Evolutionary conservation across 805 yeast species (phyloP).

Genomic region (Kodamaea nitidulidarum): DNA sequence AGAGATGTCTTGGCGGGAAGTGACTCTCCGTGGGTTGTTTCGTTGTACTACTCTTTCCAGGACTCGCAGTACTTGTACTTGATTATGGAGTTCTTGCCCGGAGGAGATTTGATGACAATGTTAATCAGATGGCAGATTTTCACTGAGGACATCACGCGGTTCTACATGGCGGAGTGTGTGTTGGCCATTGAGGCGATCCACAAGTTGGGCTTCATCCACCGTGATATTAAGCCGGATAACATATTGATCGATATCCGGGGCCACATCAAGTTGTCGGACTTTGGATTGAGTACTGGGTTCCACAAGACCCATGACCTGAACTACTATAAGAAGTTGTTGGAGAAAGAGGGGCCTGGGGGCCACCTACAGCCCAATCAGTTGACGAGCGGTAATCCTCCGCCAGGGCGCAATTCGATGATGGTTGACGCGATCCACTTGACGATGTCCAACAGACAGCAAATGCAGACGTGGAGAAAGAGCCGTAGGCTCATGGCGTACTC

Average conservation of each 20-base stretch:
- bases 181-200: constrained; percentile 93
- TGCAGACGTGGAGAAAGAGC: constrained; percentile 94
- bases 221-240: constrained; percentile 97
- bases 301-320: constrained; percentile 89
- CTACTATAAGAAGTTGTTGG: constrained; percentile 78
- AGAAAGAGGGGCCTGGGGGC: constrained; percentile 47
- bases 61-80: constrained; percentile 61
- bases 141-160: constrained; percentile 87
- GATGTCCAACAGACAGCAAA: constrained; percentile 90
- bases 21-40: constrained; percentile 86
- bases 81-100: constrained; percentile 47
- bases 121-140: constrained; percentile 90
- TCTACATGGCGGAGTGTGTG: constrained; percentile 95
- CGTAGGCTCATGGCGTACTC: constrained; percentile 92
- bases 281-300: constrained; percentile 85
- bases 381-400: constrained; percentile 23
- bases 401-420: constrained; percentile 71
- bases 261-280: constrained; percentile 66
- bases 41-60: constrained; percentile 77
- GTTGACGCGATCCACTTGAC: constrained; percentile 95
- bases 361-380: constrained; percentile 16
- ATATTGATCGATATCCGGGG: constrained; percentile 79
- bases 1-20: constrained; percentile 91
- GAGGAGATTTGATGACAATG: constrained; percentile 93
- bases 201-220: constrained; percentile 88